Evolutionary conservation across 2,329 filamentous ascomycete genomes (phyloP), one percentile per base, ranked within the genome.

Genomic region (Claviceps humidiphila): DNA sequence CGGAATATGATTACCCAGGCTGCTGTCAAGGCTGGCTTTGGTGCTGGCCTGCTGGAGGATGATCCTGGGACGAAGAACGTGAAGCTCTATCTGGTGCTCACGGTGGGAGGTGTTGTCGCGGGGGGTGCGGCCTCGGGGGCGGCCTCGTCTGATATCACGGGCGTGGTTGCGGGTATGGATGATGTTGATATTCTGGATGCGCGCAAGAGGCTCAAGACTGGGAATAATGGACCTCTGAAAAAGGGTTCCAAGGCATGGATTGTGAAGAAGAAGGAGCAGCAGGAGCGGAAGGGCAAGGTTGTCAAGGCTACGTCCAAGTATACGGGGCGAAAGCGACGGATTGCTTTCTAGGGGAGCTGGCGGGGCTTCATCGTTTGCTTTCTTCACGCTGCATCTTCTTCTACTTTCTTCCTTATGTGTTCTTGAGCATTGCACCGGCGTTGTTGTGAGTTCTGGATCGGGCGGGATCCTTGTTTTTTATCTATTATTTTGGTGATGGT

Each of bases 1-100:
- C 81, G 90, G 63, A 82, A 79, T 63, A 95, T 98, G 90, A 95
- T 98, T 59, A 88, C 84, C 50, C 78, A 80, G 54, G 93, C 93
- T 0, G 93, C 93, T 0, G 85, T 97, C 55, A 89, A 87, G 64
- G 93, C 93, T 1, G 93, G 93, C 0, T 98, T 98, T 62, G 91
- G 93, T 47, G 93, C 93, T 0, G 93, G 93, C 71, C 78, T 98
- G 38, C 73, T 98, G 47, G 91, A 97, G 68, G 93, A 98, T 68
- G 91, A 97, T 66, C 87, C 87, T 0, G 91, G 89, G 44, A 98
- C 93, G 40, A 98, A 98, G 76, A 96, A 90, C 64, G 82, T 85
- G 59, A 98, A 98, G 74, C 74, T 94, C n/a, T 98, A 98, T 66
- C 75, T 98, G 2, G 91, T 98, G 0, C 72, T 98, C 37, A 96